A percentile compares a stretch with the other conserved stretches of the same genome.
phyloP scores from a whole-genome alignment of 1,284 basidiomycete genomes.

The Porogramme epimiltina region DNA sequence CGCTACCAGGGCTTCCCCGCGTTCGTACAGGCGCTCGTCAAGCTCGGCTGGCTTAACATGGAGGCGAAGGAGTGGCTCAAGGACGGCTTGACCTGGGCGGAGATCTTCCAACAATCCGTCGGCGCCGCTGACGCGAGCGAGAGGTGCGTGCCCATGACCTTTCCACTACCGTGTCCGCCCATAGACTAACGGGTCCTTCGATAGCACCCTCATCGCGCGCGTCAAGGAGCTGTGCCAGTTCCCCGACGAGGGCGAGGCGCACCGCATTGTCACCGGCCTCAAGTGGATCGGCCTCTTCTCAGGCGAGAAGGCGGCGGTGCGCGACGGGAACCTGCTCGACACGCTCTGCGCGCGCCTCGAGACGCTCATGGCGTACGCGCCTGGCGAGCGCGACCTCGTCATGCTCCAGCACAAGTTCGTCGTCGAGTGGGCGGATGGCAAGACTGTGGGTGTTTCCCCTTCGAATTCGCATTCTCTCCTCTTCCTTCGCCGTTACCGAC shows the following conservation, averaged over 20 bases:
- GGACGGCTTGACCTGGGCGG: slow-evolving; percentile 77
- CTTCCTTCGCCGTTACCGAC: slow-evolving; percentile 1
- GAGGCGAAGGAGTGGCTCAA: slow-evolving; percentile 79
- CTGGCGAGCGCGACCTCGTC: slow-evolving; percentile 93
- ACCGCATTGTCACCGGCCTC: slow-evolving; percentile 84
- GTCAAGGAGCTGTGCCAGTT: slow-evolving; percentile 75
- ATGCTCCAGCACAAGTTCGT: slow-evolving; percentile 98
- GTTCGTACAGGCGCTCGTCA: slow-evolving; percentile 88
- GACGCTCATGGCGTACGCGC: slow-evolving; percentile 88
- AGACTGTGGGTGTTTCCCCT: slow-evolving; percentile 48
- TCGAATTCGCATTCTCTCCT: background rate
- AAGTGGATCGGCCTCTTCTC: slow-evolving; percentile 96
- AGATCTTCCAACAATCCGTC: slow-evolving; percentile 82
- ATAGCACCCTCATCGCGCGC: slow-evolving; percentile 66
- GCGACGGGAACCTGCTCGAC: slow-evolving; percentile 84
- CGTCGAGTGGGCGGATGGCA: slow-evolving; percentile 85
- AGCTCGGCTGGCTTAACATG: slow-evolving; percentile 88
- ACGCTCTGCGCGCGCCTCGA: slow-evolving; percentile 93
- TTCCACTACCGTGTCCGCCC: slow-evolving; percentile 7
- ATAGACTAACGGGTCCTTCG: background rate
- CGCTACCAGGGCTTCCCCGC: slow-evolving; percentile 99
- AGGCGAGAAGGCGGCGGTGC: slow-evolving; percentile 62
- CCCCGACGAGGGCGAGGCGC: slow-evolving; percentile 67
- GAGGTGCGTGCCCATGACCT: slow-evolving; percentile 46
- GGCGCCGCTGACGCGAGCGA: slow-evolving; percentile 74